These are phyloP conservation scores for Dryas drummondii DNA, from an alignment of 306 rosid genomes.

Conservation along the genomic window DNA sequence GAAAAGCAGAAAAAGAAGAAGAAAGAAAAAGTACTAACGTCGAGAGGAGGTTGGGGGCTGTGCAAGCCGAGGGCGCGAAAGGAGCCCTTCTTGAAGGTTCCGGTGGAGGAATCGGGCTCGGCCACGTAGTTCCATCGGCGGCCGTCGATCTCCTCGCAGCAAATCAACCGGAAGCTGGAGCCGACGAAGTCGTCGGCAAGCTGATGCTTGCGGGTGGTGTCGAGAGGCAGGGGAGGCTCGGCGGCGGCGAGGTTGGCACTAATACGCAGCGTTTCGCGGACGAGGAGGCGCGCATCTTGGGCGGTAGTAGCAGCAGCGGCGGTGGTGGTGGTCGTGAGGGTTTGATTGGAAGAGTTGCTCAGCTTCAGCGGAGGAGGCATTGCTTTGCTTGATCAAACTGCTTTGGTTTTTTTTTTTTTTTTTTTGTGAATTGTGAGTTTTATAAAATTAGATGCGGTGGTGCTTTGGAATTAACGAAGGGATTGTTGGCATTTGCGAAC, in stretches of 20 bases:
- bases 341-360: constrained; percentile 49
- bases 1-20: background rate
- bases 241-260: constrained; percentile 58
- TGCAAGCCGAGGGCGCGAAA: constrained; percentile 70
- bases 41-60: constrained; percentile 60
- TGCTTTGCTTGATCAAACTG: background rate
- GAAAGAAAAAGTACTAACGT: constrained; percentile 38
- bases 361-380: background rate
- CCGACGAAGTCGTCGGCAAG: constrained; percentile 29
- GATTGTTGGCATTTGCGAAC: constrained; percentile 9
- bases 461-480: constrained; percentile 19
- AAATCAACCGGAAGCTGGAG: constrained; percentile 56
- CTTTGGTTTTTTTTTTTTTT: background rate
- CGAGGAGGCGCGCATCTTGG: constrained; percentile 62
- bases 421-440: background rate
- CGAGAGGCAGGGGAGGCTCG: constrained; percentile 14
- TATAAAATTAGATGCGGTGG: background rate
- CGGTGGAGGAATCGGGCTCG: constrained; percentile 44
- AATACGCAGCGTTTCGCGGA: constrained; percentile 83
- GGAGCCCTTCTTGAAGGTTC: constrained; percentile 56
- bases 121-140: constrained; percentile 86
- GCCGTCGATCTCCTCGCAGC: constrained; percentile 90
- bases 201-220: background rate
- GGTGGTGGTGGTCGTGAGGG: constrained; percentile 31
- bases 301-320: constrained; percentile 11